Evolutionary conservation across 2,329 filamentous ascomycete species (phyloP).

Genomic region (Hypoxylon sp.): DNA sequence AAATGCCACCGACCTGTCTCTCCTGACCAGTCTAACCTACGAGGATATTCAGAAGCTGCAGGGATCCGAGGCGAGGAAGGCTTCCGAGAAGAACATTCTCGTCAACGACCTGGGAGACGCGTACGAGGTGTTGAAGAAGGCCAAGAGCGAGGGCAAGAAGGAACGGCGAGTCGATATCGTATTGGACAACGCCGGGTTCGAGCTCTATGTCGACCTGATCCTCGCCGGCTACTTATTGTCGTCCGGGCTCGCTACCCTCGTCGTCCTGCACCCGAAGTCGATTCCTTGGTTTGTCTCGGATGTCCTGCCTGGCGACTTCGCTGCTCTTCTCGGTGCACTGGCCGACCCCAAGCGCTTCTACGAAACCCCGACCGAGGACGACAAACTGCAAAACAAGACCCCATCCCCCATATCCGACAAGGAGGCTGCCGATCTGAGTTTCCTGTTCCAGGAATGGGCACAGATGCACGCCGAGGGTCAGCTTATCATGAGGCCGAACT

Average conservation of each 20-base stretch:
- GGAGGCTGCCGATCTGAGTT: constrained; percentile 75
- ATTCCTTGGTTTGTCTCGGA: constrained; percentile 99
- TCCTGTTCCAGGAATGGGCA: constrained; percentile 86
- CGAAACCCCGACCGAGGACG: constrained; percentile 77
- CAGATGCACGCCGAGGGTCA: constrained; percentile 84
- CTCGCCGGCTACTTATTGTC: constrained; percentile 90
- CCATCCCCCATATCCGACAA: constrained; percentile 73
- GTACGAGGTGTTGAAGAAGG: constrained; percentile 75
- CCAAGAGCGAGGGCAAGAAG: constrained; percentile 70
- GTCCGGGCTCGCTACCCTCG: constrained; percentile 83
- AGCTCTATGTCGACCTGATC: constrained; percentile 94
- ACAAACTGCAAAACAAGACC: constrained; percentile 65
- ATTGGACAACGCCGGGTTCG: constrained; percentile 96
- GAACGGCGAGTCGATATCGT: constrained; percentile 91
- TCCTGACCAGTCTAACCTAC: constrained; percentile 89
- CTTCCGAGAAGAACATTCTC: constrained; percentile 90
- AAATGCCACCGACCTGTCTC: constrained; percentile 93
- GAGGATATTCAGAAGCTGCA: constrained; percentile 98
- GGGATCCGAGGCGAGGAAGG: constrained; percentile 86
- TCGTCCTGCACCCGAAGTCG: constrained; percentile 92
- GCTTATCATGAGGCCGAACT: constrained; percentile 83
- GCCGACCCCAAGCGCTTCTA: constrained; percentile 83
- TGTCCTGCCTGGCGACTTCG: constrained; percentile 87
- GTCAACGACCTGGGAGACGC: constrained; percentile 83
- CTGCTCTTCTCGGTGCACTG: constrained; percentile 83